Evolutionary conservation across 352 stramenopile genomes (phyloP), one percentile per base, ranked within the genome.

Genomic region (Halophytophthora polymorphica): DNA sequence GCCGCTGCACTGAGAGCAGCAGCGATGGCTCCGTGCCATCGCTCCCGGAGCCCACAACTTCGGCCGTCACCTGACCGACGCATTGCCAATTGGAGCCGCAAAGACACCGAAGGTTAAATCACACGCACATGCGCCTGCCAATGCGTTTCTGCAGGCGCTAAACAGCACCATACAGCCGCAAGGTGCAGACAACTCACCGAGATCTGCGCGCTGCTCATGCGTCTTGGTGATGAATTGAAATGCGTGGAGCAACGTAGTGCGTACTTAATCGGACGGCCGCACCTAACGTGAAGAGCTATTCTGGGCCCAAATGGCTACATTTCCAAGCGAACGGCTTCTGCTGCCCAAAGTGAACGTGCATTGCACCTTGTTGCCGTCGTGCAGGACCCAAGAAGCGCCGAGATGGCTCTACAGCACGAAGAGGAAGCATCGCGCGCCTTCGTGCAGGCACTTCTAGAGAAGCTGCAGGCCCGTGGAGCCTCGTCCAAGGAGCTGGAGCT

Each of bases 1-100:
- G 74, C n/a, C 73, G 71, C 41, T 83, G 69, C n/a, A 86, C 69
- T 1, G 71, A 72, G 50, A 90, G 78, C 52, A 88, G 52, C 17
- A 90, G 44, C 19, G 79, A 90, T 22, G 79, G 75, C 58, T 83
- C 73, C 17, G 76, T 90, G 51, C 79, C 79, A 28, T 90, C 79
- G 18, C 63, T 76, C 14, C 74, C 76, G 22, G 71, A 78, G 45
- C 79, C 79, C 2, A 90, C 56, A 17, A 90, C 72, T 40, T 88
- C 73, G 0, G 66, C 76, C 3, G 63, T 71, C 49, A 87, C 60
- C 69, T 86, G 14, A 0, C 14, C 34, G 50, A 42, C 41, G 50
- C 25, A 3, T 14, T 2, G 29, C 8, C 23, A 54, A 45, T 57
- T 43, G 7, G 13, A 50, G 10, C 33, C 17, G 41, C 23, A 46